A percentile compares a stretch with the other conserved stretches of the same genome.
Evolutionary conservation across 1,284 basidiomycete species (phyloP).

Genomic region (Ustanciosporium gigantosporum): DNA sequence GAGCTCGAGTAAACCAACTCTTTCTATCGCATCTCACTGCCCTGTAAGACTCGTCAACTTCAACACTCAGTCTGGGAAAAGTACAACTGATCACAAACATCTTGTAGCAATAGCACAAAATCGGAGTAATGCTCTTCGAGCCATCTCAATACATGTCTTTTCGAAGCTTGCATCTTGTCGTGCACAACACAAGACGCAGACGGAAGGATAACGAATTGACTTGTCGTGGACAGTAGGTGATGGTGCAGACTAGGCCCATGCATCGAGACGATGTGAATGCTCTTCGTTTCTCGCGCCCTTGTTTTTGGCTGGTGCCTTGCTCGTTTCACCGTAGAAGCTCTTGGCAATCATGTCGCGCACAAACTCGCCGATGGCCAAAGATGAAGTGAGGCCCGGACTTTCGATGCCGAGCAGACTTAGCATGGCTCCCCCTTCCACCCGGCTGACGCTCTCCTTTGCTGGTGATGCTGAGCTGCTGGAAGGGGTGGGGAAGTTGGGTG

Average conservation of each 20-base stretch:
- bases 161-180: too few relatives aligned
- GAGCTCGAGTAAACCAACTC: slow-evolving; percentile 63
- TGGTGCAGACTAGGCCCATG: slow-evolving; percentile 44
- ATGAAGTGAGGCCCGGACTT: slow-evolving; percentile 65
- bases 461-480: slow-evolving; percentile 15
- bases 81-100: too few relatives aligned
- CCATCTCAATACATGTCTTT: too few relatives aligned
- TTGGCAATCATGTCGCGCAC: slow-evolving; percentile 63
- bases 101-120: too few relatives aligned
- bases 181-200: too few relatives aligned
- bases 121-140: too few relatives aligned
- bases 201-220: too few relatives aligned
- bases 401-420: slow-evolving; percentile 66
- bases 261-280: slow-evolving; percentile 32
- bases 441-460: slow-evolving; percentile 1
- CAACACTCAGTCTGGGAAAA: too few relatives aligned
- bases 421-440: slow-evolving; percentile 36
- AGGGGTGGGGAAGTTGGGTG: slow-evolving; percentile 10
- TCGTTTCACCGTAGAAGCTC: slow-evolving; percentile 60
- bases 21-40: too few relatives aligned
- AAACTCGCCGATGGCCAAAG: slow-evolving; percentile 64
- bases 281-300: slow-evolving; percentile 51
- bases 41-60: too few relatives aligned
- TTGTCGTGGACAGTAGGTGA: too few relatives aligned
- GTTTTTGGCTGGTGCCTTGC: slow-evolving; percentile 1